Conservation (phyloP, 257 asterid species). For the Rubia yunnanensis region DNA sequence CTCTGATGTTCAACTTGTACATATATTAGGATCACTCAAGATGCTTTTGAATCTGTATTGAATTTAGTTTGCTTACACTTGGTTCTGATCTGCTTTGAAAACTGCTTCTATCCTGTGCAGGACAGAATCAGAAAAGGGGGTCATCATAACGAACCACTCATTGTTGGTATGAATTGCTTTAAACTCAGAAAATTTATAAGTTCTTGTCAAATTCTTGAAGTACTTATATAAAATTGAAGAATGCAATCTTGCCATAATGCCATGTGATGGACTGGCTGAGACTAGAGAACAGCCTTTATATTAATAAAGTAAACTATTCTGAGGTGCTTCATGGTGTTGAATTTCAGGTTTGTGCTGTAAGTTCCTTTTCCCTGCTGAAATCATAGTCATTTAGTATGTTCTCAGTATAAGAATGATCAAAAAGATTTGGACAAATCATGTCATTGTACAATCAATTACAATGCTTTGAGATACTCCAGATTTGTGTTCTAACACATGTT, state of each 20-base stretch:
- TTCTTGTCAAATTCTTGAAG: neutral
- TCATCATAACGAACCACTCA: conserved; percentile 82
- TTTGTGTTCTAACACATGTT: neutral
- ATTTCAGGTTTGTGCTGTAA: neutral
- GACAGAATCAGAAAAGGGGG: conserved; percentile 96
- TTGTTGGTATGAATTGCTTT: conserved; percentile 50
- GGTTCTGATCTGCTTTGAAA: conserved; percentile 3
- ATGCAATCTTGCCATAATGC: neutral
- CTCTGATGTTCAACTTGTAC: neutral
- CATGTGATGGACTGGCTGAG: neutral
- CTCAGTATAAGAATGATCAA: neutral
- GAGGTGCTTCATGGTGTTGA: neutral
- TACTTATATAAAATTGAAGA: neutral
- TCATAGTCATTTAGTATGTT: neutral
- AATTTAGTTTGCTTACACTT: conserved; percentile 1
- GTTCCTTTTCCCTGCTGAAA: neutral
- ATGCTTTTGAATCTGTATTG: neutral
- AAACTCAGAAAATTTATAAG: neutral
- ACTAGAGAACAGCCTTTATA: neutral
- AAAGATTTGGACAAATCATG: neutral
- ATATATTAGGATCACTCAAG: neutral
- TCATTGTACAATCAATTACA: neutral
- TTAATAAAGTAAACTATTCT: neutral
- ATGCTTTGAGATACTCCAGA: neutral
- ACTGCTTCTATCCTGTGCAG: conserved; percentile 36